Evolutionary conservation across 2,329 filamentous ascomycete species (phyloP), one percentile per base, ranked within the genome.

Genomic region (Gnomoniopsis smithogilvyi): DNA sequence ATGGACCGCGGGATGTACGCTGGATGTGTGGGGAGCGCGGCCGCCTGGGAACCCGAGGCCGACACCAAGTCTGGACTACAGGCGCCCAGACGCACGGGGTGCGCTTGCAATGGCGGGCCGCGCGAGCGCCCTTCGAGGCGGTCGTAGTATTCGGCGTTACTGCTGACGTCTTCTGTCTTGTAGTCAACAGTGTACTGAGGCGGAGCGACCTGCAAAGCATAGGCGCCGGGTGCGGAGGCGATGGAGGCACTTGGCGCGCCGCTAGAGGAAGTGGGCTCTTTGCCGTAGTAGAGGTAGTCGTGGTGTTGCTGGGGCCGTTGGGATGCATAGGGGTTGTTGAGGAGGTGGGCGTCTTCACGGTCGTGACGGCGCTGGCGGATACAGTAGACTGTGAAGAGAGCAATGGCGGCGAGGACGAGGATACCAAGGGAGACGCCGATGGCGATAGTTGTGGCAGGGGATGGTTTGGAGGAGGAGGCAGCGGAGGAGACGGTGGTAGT

Each of bases 391-490:
- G 74, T 64, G 53, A 84, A 77, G 1, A 85, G 71, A 2, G 68
- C 74, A 1, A 70, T 63, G 2, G 73, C 74, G 0, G 77, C 73
- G 6, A 80, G 36, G 3, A 84, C 67, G 1, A 78, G 65, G 0
- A 80, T 69, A 0, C 72, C 72, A 7, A 73, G 76, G 14, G 78
- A 81, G 0, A 83, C 67, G 0, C 73, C 75, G 49, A 86, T 84
- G 19, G 82, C 82, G 0, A 79, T 80, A n/a, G 78, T 78, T 2
- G 78, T 77, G 0, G 76, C 75, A 0, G 77, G 75, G 66, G 84
- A 34, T 22, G 46, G 49, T 26, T 17, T 41, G 11, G 65, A 65
- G 3, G 65, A 65, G 3, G 67, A 62, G 21, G 51, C n/a, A 6
- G 63, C 56, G 3, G 67, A 63, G 1, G 68, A 63, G 0, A 64